Base-by-base conservation (phyloP, 1,139 yeast species). In the Zygoascus sp. region DNA sequence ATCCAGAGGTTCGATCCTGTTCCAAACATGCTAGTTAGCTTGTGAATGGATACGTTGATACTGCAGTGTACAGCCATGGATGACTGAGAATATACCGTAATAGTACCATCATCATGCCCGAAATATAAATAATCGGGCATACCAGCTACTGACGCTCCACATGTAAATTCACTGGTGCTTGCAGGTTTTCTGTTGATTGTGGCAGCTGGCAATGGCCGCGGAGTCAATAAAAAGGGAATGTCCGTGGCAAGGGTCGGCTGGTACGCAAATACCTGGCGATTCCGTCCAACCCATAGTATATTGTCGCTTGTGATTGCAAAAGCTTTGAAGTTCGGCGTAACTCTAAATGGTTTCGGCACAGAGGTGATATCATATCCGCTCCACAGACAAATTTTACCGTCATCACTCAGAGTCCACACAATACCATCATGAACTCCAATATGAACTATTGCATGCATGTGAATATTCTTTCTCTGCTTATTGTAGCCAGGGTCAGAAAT, bases 101-200 rank as follows among this genome's bases (percentile, higher is more conserved):
- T 59, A 28, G 64, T 58, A 4, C 75, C 75, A 49, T 69, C 72
- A 15, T 68, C 72, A 45, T 70, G 74, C 7, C 75, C 75, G 49
- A 70, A 66, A 42, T 63, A 66, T 2, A 67, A 66, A 17, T 50
- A 44, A 27, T 65, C 68, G 1, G 62, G 63, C 21, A 52, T 51
- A 32, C 54, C 43, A 15, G 58, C 49, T 11, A 62, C 47, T 25
- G 49, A 44, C 2, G 65, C 56, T 0, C 66, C 68, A 50, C 67
- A 62, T 20, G 67, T 58, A 21, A 66, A 63, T 23, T 65, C 69
- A 5, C 68, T 67, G 19, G 54, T 48, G 13, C 47, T 22, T 40
- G 52, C 25, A 19, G 52, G 27, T 34, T 54, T 16, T 1, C 47
- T 51, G n/a, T 40, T 32, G 17, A 46, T 7, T n/a, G 32, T 34